Evolutionary conservation across 495 filamentous ascomycete genomes (phyloP).

Genomic region (Zalerion maritima): DNA sequence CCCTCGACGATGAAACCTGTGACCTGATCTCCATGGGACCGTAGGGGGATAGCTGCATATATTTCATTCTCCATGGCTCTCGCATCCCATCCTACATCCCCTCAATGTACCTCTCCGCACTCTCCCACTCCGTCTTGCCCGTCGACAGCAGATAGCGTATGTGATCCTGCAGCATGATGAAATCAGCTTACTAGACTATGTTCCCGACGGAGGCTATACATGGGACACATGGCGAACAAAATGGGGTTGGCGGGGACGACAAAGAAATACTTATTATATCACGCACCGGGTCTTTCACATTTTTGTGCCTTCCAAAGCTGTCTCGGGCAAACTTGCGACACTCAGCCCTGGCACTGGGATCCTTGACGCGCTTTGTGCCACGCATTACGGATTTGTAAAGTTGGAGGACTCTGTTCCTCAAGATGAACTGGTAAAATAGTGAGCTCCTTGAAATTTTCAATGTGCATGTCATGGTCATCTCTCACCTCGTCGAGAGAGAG

Average conservation of each 20-base stretch:
- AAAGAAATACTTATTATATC: conserved; percentile 1
- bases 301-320: conserved; percentile 61
- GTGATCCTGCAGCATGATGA: conserved; percentile 17
- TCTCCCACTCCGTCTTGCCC: conserved; percentile 45
- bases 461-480: too few relatives aligned
- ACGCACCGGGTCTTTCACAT: conserved; percentile 55
- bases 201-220: background rate
- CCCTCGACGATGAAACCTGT: too few relatives aligned
- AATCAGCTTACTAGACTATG: background rate
- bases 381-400: conserved; percentile 46
- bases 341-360: conserved; percentile 43
- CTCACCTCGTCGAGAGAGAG: too few relatives aligned
- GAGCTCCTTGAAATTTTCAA: too few relatives aligned
- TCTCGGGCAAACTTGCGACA: conserved; percentile 54
- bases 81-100: conserved; percentile 34
- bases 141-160: conserved; percentile 43
- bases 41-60: too few relatives aligned
- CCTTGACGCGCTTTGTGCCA: conserved; percentile 30
- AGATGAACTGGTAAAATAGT: conserved; percentile 53
- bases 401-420: conserved; percentile 36
- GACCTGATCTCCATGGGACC: too few relatives aligned
- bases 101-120: conserved; percentile 43
- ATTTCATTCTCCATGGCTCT: too few relatives aligned
- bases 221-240: background rate
- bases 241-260: background rate